These are phyloP conservation scores for Pyronema domesticum DNA, from an alignment of 495 filamentous ascomycete genomes.

Conservation along the genomic window DNA sequence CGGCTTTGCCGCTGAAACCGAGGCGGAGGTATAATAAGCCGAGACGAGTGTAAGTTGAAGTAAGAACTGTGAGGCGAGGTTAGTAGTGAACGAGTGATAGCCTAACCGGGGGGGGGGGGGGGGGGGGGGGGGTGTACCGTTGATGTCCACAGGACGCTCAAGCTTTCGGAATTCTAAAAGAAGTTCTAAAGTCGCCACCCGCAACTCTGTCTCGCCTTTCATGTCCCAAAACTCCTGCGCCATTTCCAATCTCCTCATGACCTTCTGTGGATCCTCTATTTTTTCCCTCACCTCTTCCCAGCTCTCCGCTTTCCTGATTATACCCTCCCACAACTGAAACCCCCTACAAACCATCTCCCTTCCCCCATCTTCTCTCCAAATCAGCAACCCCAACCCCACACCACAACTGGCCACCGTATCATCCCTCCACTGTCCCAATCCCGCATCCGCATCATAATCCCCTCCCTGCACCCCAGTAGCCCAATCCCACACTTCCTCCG, in stretches of 20 bases:
- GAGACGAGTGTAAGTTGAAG: constrained; percentile 41
- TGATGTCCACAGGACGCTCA: constrained; percentile 32
- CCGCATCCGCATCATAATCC: constrained; percentile 9
- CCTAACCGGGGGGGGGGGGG: neutral
- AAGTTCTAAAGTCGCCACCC: constrained; percentile 33
- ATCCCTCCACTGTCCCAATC: constrained; percentile 10
- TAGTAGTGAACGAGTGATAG: constrained; percentile 9
- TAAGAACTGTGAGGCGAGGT: constrained; percentile 26
- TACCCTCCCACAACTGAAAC: constrained; percentile 20
- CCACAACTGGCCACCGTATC: constrained; percentile 19
- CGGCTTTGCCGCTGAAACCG: constrained; percentile 61
- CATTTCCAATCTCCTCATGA: constrained; percentile 31
- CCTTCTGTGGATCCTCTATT: constrained; percentile 14
- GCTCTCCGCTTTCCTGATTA: constrained; percentile 23
- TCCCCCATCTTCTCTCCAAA: constrained; percentile 8
- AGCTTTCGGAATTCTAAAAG: constrained; percentile 36
- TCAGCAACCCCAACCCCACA: constrained; percentile 15
- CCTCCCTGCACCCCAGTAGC: neutral
- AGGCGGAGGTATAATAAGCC: constrained; percentile 57
- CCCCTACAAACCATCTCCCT: constrained; percentile 13
- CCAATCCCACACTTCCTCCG: constrained; percentile 16
- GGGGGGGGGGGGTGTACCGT: constrained; percentile 22
- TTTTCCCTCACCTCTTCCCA: constrained; percentile 17
- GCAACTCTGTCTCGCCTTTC: constrained; percentile 38
- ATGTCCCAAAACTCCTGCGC: constrained; percentile 64